Conservation (phyloP, 257 asterid genomes). For the Fraxinus cuspidata region DNA sequence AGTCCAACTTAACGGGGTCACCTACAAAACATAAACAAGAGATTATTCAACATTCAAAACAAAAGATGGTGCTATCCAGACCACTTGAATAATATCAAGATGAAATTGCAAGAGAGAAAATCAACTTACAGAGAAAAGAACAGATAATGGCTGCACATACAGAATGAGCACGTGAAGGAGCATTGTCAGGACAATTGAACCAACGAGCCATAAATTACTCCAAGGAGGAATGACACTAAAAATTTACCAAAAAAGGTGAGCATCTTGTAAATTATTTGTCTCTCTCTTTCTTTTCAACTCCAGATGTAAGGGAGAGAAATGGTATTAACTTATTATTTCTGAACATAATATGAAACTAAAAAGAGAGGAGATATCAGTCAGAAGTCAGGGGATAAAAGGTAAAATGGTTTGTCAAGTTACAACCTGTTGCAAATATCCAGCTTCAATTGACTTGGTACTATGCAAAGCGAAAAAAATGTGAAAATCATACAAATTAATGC, state of each 20-base stretch:
- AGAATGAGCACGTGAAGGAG: constrained; percentile 82
- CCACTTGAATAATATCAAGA: not conserved
- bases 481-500: not conserved
- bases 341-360: not conserved
- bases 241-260: constrained; percentile 19
- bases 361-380: not conserved
- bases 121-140: constrained; percentile 82
- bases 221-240: constrained; percentile 87
- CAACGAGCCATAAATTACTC: constrained; percentile 99
- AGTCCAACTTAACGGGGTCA: constrained; percentile 86
- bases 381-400: not conserved
- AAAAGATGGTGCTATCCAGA: not conserved
- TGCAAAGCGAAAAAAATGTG: not conserved
- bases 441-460: not conserved
- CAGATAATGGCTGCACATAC: constrained; percentile 83
- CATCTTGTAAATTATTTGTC: not conserved
- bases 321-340: not conserved
- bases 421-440: not conserved
- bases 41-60: constrained; percentile 12
- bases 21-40: constrained; percentile 45
- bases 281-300: not conserved
- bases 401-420: not conserved
- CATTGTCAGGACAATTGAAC: constrained; percentile 86
- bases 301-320: not conserved
- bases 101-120: constrained; percentile 16